Evolutionary conservation across 345 rosid species (phyloP), one percentile per base, ranked within the genome.

Genomic region (Eutrema yunnanense): DNA sequence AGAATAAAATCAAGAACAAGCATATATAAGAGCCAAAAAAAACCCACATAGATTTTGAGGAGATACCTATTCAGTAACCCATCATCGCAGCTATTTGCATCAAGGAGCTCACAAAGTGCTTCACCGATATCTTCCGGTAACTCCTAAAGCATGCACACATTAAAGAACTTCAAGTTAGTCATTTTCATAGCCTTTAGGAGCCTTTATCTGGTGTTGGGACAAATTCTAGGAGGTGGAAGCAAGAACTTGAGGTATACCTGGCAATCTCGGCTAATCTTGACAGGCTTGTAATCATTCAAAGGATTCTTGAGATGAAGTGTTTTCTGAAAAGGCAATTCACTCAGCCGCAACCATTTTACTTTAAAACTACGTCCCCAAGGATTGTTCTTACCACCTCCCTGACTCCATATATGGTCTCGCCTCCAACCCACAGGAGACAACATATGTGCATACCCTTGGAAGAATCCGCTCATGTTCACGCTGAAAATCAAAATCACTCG

Each of bases 391-490:
- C 92, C 92, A 78, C 83, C 77, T 78, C 97, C 97, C 76, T 86
- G 96, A 78, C 87, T 87, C 97, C 98, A 93, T 61, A 90, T 83
- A 32, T 85, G 83, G 73, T 94, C 98, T 72, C 88, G 84, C 79
- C 98, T 90, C 94, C 92, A 90, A 37, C 98, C 97, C 75, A 85
- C 88, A 66, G 95, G 75, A 72, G 97, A 94, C 78, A 90, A 76
- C 98, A 94, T 94, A 80, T 94, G 87, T 67, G 97, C 96, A 82
- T 94, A 94, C 61, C 98, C 98, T 90, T 94, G 97, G 83, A 94
- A 90, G 87, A 85, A 90, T 70, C 98, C 98, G 62, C 98, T 94
- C 98, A 88, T 94, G 87, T 94, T 94, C 82, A 94, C 97, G 78
- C 97, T 90, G 78, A 89, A 90, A 72, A 94, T 89, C 54, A 94